phyloP scores from a whole-genome alignment of 768 basidiomycete species.

The Lactifluus hygrophoroides region DNA sequence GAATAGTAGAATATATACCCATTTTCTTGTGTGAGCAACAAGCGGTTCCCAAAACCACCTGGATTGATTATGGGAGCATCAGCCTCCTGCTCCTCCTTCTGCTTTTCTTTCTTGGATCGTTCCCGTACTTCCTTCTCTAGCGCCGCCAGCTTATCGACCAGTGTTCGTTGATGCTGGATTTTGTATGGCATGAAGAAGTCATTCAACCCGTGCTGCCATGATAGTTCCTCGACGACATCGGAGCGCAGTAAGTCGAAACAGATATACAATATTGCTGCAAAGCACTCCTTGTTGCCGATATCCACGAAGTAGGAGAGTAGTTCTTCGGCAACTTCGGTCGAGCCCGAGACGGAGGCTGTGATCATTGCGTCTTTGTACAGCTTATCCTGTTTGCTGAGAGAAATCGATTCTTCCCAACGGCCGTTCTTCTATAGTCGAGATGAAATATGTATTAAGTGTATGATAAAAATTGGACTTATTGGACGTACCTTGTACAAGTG shows the following conservation, averaged over 20 bases:
- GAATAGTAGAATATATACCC: slow-evolving; percentile 30
- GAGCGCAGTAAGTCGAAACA: slow-evolving; percentile 95
- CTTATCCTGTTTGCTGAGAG: slow-evolving; percentile 92
- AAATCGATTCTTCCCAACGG: slow-evolving; percentile 94
- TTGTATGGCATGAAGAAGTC: slow-evolving; percentile 98
- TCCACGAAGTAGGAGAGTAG: slow-evolving; percentile 93
- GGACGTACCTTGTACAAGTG: slow-evolving; percentile 82
- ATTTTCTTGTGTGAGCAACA: slow-evolving; percentile 70
- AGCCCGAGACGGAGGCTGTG: slow-evolving; percentile 78
- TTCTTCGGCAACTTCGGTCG: slow-evolving; percentile 91
- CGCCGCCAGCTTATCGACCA: slow-evolving; percentile 65
- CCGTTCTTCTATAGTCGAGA: slow-evolving; percentile 67
- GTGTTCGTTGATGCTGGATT: slow-evolving; percentile 76
- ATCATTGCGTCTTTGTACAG: slow-evolving; percentile 95
- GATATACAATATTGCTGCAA: slow-evolving; percentile 79
- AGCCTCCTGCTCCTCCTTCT: slow-evolving; percentile 85
- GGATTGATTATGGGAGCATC: slow-evolving; percentile 86
- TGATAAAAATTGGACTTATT: neutral
- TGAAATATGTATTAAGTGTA: neutral
- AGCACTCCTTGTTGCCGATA: slow-evolving; percentile 98
- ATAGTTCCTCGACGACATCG: slow-evolving; percentile 88
- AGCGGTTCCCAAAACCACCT: slow-evolving; percentile 49
- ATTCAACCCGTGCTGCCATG: slow-evolving; percentile 92
- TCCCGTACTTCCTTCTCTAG: slow-evolving; percentile 90
- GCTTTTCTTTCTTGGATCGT: slow-evolving; percentile 73